Conservation (phyloP, 1,284 basidiomycete genomes). For the Austroboletus sp. region DNA sequence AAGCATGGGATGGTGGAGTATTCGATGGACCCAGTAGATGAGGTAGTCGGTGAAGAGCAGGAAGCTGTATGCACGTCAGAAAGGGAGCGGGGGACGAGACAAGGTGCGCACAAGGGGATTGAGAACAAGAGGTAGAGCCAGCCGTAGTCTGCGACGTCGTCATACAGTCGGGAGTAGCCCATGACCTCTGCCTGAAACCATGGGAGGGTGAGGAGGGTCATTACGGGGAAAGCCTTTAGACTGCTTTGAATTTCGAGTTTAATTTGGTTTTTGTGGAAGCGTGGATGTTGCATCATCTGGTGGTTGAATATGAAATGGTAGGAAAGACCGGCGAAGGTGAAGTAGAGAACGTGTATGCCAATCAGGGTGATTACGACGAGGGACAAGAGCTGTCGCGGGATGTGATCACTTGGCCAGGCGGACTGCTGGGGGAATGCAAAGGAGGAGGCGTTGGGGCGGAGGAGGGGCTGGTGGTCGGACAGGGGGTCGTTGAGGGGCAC, state of each 20-base stretch:
- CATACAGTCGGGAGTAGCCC: slow-evolving; percentile 79
- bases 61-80: slow-evolving; percentile 46
- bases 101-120: slow-evolving; percentile 50
- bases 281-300: slow-evolving; percentile 91
- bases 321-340: slow-evolving; percentile 77
- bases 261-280: slow-evolving; percentile 86
- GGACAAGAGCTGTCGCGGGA: slow-evolving; percentile 75
- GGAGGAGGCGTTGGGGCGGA: slow-evolving; percentile 31
- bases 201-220: slow-evolving; percentile 80
- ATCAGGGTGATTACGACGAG: slow-evolving; percentile 70
- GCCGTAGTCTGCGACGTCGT: slow-evolving; percentile 66
- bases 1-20: slow-evolving; percentile 77
- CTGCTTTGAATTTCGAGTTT: slow-evolving; percentile 76
- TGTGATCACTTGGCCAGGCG: slow-evolving; percentile 74
- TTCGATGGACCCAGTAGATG: slow-evolving; percentile 94
- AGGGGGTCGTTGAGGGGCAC: slow-evolving; percentile 49
- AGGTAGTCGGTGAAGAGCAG: slow-evolving; percentile 86
- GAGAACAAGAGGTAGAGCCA: slow-evolving; percentile 61
- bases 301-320: slow-evolving; percentile 91
- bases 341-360: slow-evolving; percentile 81
- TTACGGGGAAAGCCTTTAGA: slow-evolving; percentile 72
- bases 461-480: slow-evolving; percentile 20
- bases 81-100: slow-evolving; percentile 3
- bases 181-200: slow-evolving; percentile 92
- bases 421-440: slow-evolving; percentile 34